Percentiles rank a stretch among this genome's conserved stretches.
These are phyloP conservation scores for Penicillium vulpinum DNA, from an alignment of 2,329 filamentous ascomycete species.

Conservation along the genomic window DNA sequence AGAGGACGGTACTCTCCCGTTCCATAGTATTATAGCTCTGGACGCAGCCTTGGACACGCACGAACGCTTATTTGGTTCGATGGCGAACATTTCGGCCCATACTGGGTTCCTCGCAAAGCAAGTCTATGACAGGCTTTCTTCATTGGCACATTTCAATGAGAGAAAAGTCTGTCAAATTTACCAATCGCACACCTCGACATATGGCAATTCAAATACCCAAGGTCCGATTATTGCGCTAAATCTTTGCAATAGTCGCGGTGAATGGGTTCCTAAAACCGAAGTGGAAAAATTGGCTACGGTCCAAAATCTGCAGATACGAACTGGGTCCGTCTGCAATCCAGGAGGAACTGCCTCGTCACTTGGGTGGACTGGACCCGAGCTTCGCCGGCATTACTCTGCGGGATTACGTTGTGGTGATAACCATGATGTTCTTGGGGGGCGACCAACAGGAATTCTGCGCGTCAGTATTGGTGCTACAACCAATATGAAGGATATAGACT, in stretches of 20 bases:
- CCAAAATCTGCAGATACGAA: slow-evolving; percentile 79
- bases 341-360: slow-evolving; percentile 77
- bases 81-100: slow-evolving; percentile 69
- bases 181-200: slow-evolving; percentile 42
- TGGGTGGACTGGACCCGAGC: slow-evolving; percentile 74
- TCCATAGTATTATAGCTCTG: slow-evolving; percentile 86
- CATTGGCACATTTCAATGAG: slow-evolving; percentile 69
- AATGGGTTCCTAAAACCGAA: slow-evolving; percentile 78
- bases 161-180: slow-evolving; percentile 67
- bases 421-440: slow-evolving; percentile 77
- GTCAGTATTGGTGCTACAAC: slow-evolving; percentile 91
- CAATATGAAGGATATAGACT: slow-evolving; percentile 69
- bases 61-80: slow-evolving; percentile 66
- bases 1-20: slow-evolving; percentile 87
- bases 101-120: slow-evolving; percentile 63
- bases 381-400: slow-evolving; percentile 78
- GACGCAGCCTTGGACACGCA: slow-evolving; percentile 73
- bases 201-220: slow-evolving; percentile 49
- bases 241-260: slow-evolving; percentile 64
- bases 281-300: slow-evolving; percentile 82
- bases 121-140: slow-evolving; percentile 59
- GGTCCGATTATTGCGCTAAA: slow-evolving; percentile 88
- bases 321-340: slow-evolving; percentile 88
- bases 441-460: slow-evolving; percentile 83
- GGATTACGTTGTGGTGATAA: slow-evolving; percentile 83